These are phyloP conservation scores for Aspergillus transmontanensis DNA, from an alignment of 2,329 filamentous ascomycete genomes.

Conservation along the genomic window DNA sequence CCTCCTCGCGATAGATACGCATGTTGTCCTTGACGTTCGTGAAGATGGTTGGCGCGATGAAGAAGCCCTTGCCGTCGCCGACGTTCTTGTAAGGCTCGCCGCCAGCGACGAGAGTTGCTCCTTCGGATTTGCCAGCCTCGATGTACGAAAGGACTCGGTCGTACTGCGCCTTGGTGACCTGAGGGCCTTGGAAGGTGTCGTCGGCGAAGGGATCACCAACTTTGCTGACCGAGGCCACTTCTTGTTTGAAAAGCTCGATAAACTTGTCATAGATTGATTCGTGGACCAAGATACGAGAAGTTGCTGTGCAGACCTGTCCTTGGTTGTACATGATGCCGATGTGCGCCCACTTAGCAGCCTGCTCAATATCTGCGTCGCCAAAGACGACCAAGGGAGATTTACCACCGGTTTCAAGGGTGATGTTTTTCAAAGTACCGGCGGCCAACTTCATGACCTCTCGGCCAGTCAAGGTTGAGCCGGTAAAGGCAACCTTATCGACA, in stretches of 20 bases:
- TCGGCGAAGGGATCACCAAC: constrained; percentile 40
- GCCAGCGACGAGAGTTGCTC: constrained; percentile 67
- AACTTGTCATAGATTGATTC: constrained; percentile 42
- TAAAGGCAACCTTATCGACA: constrained; percentile 40
- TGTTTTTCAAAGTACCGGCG: constrained; percentile 37
- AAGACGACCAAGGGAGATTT: constrained; percentile 68
- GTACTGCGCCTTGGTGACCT: constrained; percentile 41
- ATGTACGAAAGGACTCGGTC: constrained; percentile 67
- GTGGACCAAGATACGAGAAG: constrained; percentile 60
- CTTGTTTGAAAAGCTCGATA: constrained; percentile 34
- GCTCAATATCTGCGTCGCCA: constrained; percentile 65
- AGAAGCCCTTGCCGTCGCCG: constrained; percentile 63
- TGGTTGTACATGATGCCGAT: constrained; percentile 52
- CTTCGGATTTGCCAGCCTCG: constrained; percentile 68
- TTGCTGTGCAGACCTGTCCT: constrained; percentile 39
- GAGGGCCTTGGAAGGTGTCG: constrained; percentile 41
- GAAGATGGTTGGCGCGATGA: constrained; percentile 63
- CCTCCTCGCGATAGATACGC: constrained; percentile 63
- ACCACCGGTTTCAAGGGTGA: constrained; percentile 56
- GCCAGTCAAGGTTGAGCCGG: constrained; percentile 36
- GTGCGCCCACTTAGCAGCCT: constrained; percentile 71
- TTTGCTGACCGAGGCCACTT: constrained; percentile 35
- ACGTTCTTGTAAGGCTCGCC: constrained; percentile 61
- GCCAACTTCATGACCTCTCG: constrained; percentile 42
- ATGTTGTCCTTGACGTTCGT: constrained; percentile 59